These are phyloP conservation scores for Sporothrix sp. DNA, from an alignment of 2,329 filamentous ascomycete species.

Conservation along the genomic window DNA sequence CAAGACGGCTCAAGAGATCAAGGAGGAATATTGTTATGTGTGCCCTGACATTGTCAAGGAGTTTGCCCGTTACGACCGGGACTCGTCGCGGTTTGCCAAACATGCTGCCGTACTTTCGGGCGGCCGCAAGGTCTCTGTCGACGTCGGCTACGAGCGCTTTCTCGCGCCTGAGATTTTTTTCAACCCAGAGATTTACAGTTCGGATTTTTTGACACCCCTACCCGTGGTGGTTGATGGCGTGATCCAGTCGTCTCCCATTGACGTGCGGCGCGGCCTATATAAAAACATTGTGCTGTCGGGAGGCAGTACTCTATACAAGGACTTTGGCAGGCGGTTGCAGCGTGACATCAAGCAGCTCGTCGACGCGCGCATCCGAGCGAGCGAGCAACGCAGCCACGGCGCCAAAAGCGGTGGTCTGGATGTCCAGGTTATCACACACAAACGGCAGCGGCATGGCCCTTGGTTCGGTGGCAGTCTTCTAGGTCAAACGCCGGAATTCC, in stretches of 20 bases:
- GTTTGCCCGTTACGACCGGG: conserved; percentile 86
- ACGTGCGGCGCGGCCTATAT: conserved; percentile 92
- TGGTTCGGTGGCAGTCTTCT: conserved; percentile 98
- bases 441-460: conserved; percentile 90
- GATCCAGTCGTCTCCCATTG: conserved; percentile 95
- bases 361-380: conserved; percentile 83
- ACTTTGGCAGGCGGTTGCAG: conserved; percentile 92
- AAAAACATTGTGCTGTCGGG: conserved; percentile 99
- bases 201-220: conserved; percentile 92
- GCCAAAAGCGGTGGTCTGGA: conserved; percentile 90
- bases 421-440: conserved; percentile 94
- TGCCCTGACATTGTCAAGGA: conserved; percentile 99
- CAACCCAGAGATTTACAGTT: conserved; percentile 99
- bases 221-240: conserved; percentile 91
- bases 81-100: conserved; percentile 82
- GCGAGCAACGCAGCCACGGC: conserved; percentile 82
- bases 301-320: conserved; percentile 95
- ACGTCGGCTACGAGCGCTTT: conserved; percentile 97
- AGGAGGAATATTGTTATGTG: conserved; percentile 98
- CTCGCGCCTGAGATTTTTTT: conserved; percentile 98
- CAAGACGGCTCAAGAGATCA: conserved; percentile 96
- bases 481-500: conserved; percentile 95
- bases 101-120: conserved; percentile 80
- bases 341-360: conserved; percentile 95
- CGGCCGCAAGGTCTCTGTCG: conserved; percentile 73